These are phyloP conservation scores for Xanthoconium separans DNA, from an alignment of 1,284 basidiomycete genomes.

Conservation along the genomic window DNA sequence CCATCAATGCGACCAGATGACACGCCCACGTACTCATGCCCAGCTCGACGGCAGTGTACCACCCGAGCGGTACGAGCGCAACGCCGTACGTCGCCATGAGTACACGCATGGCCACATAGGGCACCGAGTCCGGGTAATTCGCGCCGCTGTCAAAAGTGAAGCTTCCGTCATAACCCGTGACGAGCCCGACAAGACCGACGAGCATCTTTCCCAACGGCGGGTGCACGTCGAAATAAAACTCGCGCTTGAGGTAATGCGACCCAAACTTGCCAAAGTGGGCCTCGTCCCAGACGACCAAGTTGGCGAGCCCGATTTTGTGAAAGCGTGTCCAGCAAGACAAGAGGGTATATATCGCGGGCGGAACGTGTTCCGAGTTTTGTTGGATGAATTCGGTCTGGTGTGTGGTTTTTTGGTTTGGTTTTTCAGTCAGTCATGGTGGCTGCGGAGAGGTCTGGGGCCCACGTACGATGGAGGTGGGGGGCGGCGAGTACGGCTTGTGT, in stretches of 20 bases:
- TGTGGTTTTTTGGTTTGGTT: background rate
- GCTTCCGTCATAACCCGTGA: slow-evolving; percentile 88
- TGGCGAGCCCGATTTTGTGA: slow-evolving; percentile 88
- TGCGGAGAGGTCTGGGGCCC: too few relatives aligned
- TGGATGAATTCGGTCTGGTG: slow-evolving; percentile 78
- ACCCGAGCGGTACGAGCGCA: slow-evolving; percentile 92
- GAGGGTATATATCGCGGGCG: slow-evolving; percentile 86
- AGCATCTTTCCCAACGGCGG: slow-evolving; percentile 99
- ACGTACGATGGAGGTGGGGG: slow-evolving; percentile 69
- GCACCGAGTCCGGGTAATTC: slow-evolving; percentile 81
- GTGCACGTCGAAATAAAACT: slow-evolving; percentile 98
- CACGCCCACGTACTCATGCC: slow-evolving; percentile 89
- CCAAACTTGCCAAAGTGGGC: slow-evolving; percentile 99
- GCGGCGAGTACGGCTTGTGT: slow-evolving; percentile 58
- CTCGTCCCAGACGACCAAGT: slow-evolving; percentile 96
- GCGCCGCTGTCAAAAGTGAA: slow-evolving; percentile 97
- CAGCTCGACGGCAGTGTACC: slow-evolving; percentile 96
- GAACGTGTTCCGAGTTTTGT: slow-evolving; percentile 82
- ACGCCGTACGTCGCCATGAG: slow-evolving; percentile 94
- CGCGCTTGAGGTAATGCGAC: slow-evolving; percentile 93
- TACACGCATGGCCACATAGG: slow-evolving; percentile 93
- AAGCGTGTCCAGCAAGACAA: slow-evolving; percentile 94
- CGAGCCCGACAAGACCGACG: slow-evolving; percentile 88
- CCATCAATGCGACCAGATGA: slow-evolving; percentile 94
- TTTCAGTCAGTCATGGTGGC: too few relatives aligned